Evolutionary conservation across 306 rosid genomes (phyloP), one percentile per base, ranked within the genome.

Genomic region (Cucurbita moschata): DNA sequence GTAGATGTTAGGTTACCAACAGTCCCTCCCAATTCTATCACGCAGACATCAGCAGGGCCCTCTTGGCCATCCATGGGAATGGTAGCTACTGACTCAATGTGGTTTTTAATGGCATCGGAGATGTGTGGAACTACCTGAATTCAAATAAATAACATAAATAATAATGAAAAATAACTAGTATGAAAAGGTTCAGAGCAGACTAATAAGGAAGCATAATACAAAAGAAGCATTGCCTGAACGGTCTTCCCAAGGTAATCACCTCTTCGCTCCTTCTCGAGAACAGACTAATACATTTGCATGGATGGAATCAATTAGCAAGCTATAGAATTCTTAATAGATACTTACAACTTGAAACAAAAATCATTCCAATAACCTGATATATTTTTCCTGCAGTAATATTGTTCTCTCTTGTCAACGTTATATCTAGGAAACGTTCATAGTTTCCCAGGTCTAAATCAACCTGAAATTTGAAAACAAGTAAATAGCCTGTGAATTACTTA

Each of bases 391-490:
- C 89, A 43, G 99, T 95, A 73, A 95, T 95, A 79, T 95, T 95
- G 82, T 95, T 95, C 61, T 91, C 87, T 82, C 86, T 87, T 18
- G 99, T 95, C 61, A 95, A 89, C 23, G 92, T 91, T 21, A 95
- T 87, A 82, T 95, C 99, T 58, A 95, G 86, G 78, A 95, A 95
- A 19, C 99, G 88, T 82, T 95, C 97, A 75, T 95, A 95, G 81
- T 95, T 95, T 71, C 99, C 99, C 80, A 95, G 82, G 88, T 94
- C 99, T 87, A 94, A 86, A 84, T 94, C 99, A 78, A 94, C 99
- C 99, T 94, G 80, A 78, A 19, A 57, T 53, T 53, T 62, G 15
- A 79, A 83, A 82, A 50, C 12, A 75, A 73, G 39, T 55, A 64
- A 76, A 44, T 18, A 64, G 74, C 53, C 26, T 63, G 50, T 10